Base-by-base conservation (phyloP, 2,329 filamentous ascomycete species). In the Aspergillus neoniger region DNA sequence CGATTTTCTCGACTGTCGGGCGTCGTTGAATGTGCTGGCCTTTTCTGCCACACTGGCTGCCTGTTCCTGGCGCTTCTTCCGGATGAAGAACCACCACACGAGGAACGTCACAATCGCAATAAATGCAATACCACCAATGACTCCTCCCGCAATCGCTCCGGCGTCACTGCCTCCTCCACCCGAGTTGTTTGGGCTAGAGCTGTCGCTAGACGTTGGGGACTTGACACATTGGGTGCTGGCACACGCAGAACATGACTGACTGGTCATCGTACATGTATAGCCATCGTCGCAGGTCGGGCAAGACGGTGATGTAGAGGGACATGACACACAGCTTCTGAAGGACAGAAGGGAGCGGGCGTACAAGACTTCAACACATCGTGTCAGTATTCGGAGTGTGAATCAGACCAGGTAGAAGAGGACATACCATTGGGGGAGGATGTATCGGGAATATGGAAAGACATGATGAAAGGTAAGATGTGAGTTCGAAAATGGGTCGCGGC, bases 61-160 rank as follows among this genome's bases (percentile, higher is more conserved):
- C 81, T 86, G 84, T 56, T 81, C 77, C 64, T 86, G 83, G 69
- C 87, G 85, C 66, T 87, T 84, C 71, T 92, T 86, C 80, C 92
- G 94, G 73, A 96, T 88, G 74, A 88, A 91, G 79, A 91, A 96
- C 75, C 88, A 89, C 90, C 91, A 98, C 36, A 97, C 83, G 43
- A 96, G 77, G 69, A 92, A 96, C 2, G 89, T 89, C 56, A 91
- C 74, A 39, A 91, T 77, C n/a, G 85, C 89, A 55, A 98, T 83
- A 49, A 88, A 83, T n/a, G 84, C 83, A 14, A 98, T 76, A 66
- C 92, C 95, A 65, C 92, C 95, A 47, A 98, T 81, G 9, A 97
- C 92, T 65, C 94, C 94, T 65, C 95, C 95, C 2, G 90, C 94
- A 65, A 99, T 97, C 36, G 91, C 91, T 44, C 93, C 93, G 1